Conservation (phyloP, 78 protist species). For the Planoprotostelium fungivorum region DNA sequence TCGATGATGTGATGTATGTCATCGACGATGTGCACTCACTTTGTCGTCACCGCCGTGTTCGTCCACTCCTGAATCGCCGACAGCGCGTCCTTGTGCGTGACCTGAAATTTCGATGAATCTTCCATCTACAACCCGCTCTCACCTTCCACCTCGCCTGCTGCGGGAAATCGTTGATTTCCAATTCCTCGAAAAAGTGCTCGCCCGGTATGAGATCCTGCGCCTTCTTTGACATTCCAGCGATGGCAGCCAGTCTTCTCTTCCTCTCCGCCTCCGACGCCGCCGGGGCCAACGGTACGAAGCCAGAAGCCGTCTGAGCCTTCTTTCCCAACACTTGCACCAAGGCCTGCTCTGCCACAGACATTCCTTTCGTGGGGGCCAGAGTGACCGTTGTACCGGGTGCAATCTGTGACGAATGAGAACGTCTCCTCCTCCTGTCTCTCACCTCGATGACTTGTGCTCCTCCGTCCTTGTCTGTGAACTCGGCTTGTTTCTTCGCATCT, state of each 20-base stretch:
- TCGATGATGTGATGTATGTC: slow-evolving; percentile 46
- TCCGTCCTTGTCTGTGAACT: not conserved
- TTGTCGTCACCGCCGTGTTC: slow-evolving; percentile 14
- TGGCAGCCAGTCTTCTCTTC: not conserved
- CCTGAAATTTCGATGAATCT: not conserved
- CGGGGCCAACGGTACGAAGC: not conserved
- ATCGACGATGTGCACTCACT: not conserved
- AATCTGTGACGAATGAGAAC: no score
- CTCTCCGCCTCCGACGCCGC: not conserved
- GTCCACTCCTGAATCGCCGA: slow-evolving; percentile 49
- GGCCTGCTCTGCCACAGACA: slow-evolving; percentile 9
- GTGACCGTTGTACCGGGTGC: no score
- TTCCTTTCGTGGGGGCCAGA: no score
- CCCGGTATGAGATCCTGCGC: not conserved
- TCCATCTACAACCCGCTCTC: not conserved
- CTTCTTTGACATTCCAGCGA: not conserved
- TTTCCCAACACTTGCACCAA: slow-evolving; percentile 16
- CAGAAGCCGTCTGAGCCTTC: not conserved
- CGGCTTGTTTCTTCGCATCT: not conserved
- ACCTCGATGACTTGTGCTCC: not conserved
- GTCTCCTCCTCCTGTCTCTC: no score
- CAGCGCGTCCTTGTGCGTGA: slow-evolving; percentile 57
- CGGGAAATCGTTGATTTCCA: slow-evolving; percentile 93
- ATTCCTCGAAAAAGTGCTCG: slow-evolving; percentile 64
- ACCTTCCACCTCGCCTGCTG: slow-evolving; percentile 81